These are phyloP conservation scores for Huntiella abstrusa DNA, from an alignment of 2,329 filamentous ascomycete genomes.

Conservation along the genomic window DNA sequence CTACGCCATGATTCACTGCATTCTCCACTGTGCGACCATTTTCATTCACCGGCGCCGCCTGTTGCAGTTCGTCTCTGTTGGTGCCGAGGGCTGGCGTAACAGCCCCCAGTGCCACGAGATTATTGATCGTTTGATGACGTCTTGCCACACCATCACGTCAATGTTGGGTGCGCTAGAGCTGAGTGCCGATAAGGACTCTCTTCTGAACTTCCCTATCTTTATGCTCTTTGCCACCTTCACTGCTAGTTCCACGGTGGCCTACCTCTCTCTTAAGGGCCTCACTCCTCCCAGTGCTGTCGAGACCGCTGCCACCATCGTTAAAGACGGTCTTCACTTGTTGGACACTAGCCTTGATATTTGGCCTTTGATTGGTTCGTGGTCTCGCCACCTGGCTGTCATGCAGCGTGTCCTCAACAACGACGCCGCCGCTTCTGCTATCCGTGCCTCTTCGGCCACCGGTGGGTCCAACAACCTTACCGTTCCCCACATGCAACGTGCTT, in stretches of 20 bases:
- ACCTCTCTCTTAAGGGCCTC: conserved; percentile 41
- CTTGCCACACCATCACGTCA: conserved; percentile 38
- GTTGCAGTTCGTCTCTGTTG: conserved; percentile 36
- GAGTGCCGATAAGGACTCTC: conserved; percentile 36
- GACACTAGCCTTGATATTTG: conserved; percentile 39
- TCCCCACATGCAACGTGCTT: conserved; percentile 16
- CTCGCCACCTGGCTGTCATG: conserved; percentile 41
- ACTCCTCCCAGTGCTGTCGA: conserved; percentile 37
- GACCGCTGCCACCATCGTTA: conserved; percentile 36
- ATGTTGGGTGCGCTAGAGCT: conserved; percentile 36
- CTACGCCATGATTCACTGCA: conserved; percentile 43
- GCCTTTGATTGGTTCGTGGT: conserved; percentile 40
- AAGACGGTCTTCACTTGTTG: conserved; percentile 39
- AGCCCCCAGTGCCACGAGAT: conserved; percentile 31
- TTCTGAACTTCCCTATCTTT: conserved; percentile 43
- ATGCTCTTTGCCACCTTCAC: conserved; percentile 46
- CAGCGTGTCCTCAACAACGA: conserved; percentile 39
- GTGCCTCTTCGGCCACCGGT: conserved; percentile 18
- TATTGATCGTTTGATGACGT: conserved; percentile 37
- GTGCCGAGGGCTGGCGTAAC: conserved; percentile 33
- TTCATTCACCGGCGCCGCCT: conserved; percentile 42
- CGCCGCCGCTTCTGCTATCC: conserved; percentile 20
- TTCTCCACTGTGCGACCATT: conserved; percentile 40
- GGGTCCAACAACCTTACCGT: conserved; percentile 14
- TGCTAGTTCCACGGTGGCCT: conserved; percentile 40